phyloP scores from a whole-genome alignment of 179 eudicot species.

The Spergularia azorica region DNA sequence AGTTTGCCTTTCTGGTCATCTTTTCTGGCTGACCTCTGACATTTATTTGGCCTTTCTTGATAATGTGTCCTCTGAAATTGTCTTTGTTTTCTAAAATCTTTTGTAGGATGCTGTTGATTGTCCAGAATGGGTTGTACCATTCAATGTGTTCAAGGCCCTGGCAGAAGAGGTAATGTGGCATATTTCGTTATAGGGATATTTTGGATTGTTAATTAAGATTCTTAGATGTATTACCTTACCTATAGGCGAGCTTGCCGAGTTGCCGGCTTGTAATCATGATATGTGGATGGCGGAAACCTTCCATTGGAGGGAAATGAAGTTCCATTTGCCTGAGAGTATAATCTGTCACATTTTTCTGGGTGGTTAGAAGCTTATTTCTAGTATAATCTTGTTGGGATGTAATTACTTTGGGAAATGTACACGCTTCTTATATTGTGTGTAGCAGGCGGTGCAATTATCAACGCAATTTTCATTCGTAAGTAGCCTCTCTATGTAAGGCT shows the following conservation, averaged over 20 bases:
- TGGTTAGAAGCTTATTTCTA: too few species aligned
- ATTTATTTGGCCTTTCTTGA: neutral
- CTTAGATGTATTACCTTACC: neutral
- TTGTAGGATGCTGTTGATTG: constrained; percentile 99
- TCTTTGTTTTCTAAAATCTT: neutral
- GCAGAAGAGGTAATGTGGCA: constrained; percentile 79
- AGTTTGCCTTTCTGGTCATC: neutral
- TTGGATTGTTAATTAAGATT: neutral
- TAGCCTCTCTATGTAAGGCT: too few species aligned
- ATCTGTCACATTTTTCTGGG: neutral
- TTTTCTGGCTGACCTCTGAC: neutral
- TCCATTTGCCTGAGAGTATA: neutral
- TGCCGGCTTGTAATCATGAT: neutral
- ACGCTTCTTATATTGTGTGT: too few species aligned
- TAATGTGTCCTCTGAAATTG: constrained; percentile 1
- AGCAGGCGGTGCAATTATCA: too few species aligned
- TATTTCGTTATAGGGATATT: neutral
- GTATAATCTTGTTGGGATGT: too few species aligned
- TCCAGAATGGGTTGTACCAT: constrained; percentile 98
- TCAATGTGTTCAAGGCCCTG: constrained; percentile 75
- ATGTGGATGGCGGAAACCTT: neutral
- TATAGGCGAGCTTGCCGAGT: neutral
- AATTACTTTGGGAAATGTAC: too few species aligned
- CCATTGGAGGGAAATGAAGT: neutral
- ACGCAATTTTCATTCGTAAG: too few species aligned